Base-by-base conservation (phyloP, 2,329 filamentous ascomycete genomes). In the Coniochaeta hoffmannii region DNA sequence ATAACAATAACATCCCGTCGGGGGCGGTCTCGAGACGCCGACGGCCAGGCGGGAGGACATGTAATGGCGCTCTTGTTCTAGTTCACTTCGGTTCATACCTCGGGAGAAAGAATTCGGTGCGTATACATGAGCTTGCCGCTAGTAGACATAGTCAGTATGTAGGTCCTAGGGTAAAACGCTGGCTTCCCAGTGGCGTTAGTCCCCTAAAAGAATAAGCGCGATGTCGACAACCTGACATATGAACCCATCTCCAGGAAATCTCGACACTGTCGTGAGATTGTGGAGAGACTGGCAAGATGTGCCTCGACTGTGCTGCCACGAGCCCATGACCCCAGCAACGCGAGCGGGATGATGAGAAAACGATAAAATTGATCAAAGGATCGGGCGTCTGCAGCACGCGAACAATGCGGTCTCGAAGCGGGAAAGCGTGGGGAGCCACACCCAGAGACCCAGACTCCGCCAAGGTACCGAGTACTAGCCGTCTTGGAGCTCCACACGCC, bases 361-460 rank as follows among this genome's bases (percentile, higher is more conserved):
- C 49, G n/a, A 32, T 19, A 51, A 51, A 51, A 51, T 15, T 51
- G 28, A 19, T 51, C 8, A 22, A 34, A 31, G 49, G 44, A 51
- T 22, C 26, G 14, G 26, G 22, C 4, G 5, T 32, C n/a, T 30
- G 28, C 15, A 51, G 28, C 17, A 28, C 49, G 49, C 31, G 49
- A 51, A 31, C 49, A 34, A 34, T 31, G 26, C 31, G 49, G 28
- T 12, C 44, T 28, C 14, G 24, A n/a, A 28, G 31, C 31, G 49
- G 49, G 44, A 28, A n/a, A 19, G 28, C 49, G 49, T 51, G 49
- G 49, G 49, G 49, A 51, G 49, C 49, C 49, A 51, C 31, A n/a
- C n/a, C n/a, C n/a, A n/a, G 28, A 51, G 49, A 31, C n/a, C n/a
- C n/a, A n/a, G n/a, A 51, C 28, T 22, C 24, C n/a, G 28, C 14